Percentiles rank a stretch among this genome's conserved stretches.
Conservation (phyloP, 176 grass and related monocot genomes). For the Metroxylon sagu region DNA sequence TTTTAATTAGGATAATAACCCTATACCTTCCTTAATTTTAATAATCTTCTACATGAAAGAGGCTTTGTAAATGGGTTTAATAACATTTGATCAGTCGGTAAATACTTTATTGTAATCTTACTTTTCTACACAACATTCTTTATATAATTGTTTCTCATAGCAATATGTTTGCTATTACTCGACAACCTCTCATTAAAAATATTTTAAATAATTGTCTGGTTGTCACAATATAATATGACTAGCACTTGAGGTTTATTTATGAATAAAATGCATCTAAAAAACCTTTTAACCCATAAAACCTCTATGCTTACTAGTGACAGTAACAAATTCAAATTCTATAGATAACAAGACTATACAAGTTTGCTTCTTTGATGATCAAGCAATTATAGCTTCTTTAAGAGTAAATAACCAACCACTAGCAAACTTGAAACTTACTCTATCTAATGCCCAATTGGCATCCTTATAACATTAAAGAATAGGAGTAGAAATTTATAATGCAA, state of each 20-base stretch:
- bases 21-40: no score
- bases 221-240: not conserved
- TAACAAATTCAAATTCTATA: not conserved
- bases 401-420: no score
- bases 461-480: not conserved
- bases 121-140: no score
- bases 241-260: not conserved
- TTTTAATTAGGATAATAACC: no score
- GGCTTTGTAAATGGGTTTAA: no score
- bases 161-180: not conserved
- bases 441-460: not conserved
- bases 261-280: not conserved
- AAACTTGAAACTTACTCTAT: not conserved
- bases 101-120: no score
- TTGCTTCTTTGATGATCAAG: not conserved
- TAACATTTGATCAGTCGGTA: no score
- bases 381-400: no score
- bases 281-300: not conserved
- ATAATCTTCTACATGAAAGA: no score
- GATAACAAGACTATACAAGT: not conserved
- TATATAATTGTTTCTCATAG: no score
- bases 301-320: not conserved
- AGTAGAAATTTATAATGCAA: not conserved
- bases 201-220: not conserved
- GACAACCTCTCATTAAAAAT: not conserved